Evolutionary conservation across 495 filamentous ascomycete species (phyloP), one percentile per base, ranked within the genome.

Genomic region (Pyrenula aspistea): DNA sequence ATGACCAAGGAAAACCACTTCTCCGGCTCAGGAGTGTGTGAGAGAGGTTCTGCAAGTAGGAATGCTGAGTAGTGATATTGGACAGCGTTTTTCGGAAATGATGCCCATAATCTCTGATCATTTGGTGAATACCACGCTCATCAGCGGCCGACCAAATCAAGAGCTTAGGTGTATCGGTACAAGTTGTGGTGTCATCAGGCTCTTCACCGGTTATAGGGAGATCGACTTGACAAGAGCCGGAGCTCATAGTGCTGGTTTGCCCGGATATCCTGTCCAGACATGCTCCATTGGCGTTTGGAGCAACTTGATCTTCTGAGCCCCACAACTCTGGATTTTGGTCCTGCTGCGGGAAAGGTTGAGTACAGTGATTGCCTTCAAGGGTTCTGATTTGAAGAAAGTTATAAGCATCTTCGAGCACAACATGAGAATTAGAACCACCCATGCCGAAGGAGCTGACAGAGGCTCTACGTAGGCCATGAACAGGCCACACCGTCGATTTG

Each of bases 351-450:
- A n/a, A n/a, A n/a, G 31, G 31, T 42, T 15, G 51, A 49, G 57
- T 63, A 4, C 57, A 59, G 58, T 70, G 65, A 24, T 61, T 54
- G 10, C 60, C 53, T 15, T 58, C 55, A 10, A 64, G 20, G 15
- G 54, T 47, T 2, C 24, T 50, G 2, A n/a, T 22, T 22, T 61
- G 48, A 12, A 65, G 36, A 48, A 59, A 67, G 57, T 63, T 56
- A 25, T 55, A 61, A 2, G 59, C 57, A 55, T 67, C 65, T 12
- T 67, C 67, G 10, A 66, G 31, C 10, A 66, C 55, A 10, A 65
- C 50, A 55, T 72, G 69, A 0, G 64, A 56, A 53, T 73, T 73
- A 2, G 65, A 57, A 0, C 68, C 66, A 58, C 63, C 65, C 51
- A 60, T 66, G 2, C 61, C 61, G 25, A 63, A 63, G 2, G 56